Conservation (phyloP, 2,329 filamentous ascomycete species). For the Aspergillus ochraceus region DNA sequence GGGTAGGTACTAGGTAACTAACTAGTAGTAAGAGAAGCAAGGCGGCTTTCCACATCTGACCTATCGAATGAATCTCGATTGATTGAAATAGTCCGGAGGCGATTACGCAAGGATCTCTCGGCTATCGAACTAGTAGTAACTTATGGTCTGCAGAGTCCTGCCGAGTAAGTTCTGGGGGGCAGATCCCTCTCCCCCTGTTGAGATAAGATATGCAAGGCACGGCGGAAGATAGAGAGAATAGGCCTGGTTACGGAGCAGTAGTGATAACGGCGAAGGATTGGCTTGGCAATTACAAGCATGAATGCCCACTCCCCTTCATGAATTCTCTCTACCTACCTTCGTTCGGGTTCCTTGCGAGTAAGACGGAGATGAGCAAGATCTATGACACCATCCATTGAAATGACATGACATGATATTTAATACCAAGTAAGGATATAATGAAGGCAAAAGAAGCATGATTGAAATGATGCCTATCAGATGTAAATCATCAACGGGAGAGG, state of each 20-base stretch:
- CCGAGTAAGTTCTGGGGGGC: too few species aligned
- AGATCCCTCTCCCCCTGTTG: too few species aligned
- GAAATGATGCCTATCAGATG: not conserved
- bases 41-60: not conserved
- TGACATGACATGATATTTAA: not conserved
- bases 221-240: not conserved
- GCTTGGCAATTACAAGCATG: not conserved
- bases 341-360: too few species aligned
- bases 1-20: too few species aligned
- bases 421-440: not conserved
- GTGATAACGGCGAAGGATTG: not conserved
- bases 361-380: not conserved
- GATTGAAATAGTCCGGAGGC: not conserved
- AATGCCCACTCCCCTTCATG: too few species aligned
- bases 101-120: not conserved
- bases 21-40: too few species aligned
- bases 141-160: too few species aligned
- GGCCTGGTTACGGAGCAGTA: too few species aligned
- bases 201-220: not conserved
- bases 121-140: too few species aligned
- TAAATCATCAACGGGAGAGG: conserved; percentile 1
- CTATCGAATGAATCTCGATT: not conserved
- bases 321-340: too few species aligned
- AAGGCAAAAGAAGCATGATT: conserved; percentile 1
- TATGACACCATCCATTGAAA: conserved; percentile 1